phyloP scores from a whole-genome alignment of 1,284 basidiomycete genomes.

The Rhodotorula sp. region DNA sequence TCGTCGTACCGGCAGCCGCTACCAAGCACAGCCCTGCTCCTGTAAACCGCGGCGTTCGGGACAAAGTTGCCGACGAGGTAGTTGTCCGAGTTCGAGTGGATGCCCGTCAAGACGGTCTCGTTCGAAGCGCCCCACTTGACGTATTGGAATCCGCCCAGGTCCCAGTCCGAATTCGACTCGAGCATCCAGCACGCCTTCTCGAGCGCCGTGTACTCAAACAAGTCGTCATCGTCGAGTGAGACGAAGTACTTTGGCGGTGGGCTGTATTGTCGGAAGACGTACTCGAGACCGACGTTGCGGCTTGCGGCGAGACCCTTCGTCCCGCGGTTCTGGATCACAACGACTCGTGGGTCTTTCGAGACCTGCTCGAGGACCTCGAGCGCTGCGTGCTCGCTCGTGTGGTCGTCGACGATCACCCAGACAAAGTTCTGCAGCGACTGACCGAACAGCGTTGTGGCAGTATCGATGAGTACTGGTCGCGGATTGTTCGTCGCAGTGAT shows the following conservation, averaged over 20 bases:
- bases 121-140: conserved; percentile 40
- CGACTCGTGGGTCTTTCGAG: conserved; percentile 34
- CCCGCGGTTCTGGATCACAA: conserved; percentile 28
- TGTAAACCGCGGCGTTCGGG: conserved; percentile 39
- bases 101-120: conserved; percentile 39
- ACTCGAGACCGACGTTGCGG: conserved; percentile 35
- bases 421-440: conserved; percentile 41
- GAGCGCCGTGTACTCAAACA: conserved; percentile 40
- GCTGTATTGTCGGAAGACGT: conserved; percentile 15
- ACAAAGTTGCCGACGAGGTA: conserved; percentile 37
- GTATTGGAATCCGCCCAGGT: conserved; percentile 37
- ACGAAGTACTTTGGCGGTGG: conserved; percentile 24
- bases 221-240: conserved; percentile 41
- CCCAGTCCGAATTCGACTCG: conserved; percentile 37
- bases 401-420: conserved; percentile 42
- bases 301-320: conserved; percentile 27
- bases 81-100: conserved; percentile 33
- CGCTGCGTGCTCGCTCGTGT: conserved; percentile 19
- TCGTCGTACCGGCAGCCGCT: conserved; percentile 37
- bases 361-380: conserved; percentile 9
- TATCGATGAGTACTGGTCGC: conserved; percentile 26
- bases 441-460: conserved; percentile 29
- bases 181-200: conserved; percentile 43
- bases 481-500: conserved; percentile 41
- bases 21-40: conserved; percentile 6